Evolutionary conservation across 2,329 filamentous ascomycete species (phyloP).

Genomic region (Cylindrodendrum hubeiense): DNA sequence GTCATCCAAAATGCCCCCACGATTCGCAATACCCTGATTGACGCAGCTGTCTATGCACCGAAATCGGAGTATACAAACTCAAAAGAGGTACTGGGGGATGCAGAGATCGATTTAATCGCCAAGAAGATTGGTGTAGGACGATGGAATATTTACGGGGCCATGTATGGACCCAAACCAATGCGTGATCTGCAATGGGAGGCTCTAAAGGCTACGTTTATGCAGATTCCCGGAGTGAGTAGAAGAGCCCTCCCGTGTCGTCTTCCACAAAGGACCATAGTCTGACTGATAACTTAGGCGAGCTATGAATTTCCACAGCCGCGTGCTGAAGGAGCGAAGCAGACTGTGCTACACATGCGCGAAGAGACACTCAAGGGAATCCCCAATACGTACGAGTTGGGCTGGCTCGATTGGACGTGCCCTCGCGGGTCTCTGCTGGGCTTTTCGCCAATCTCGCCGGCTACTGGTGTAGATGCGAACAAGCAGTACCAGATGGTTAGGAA

Average conservation of each 20-base stretch:
- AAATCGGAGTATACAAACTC: slow-evolving; percentile 10
- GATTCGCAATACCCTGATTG: slow-evolving; percentile 17
- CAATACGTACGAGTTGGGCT: neutral
- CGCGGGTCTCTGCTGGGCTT: neutral
- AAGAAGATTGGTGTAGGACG: slow-evolving; percentile 17
- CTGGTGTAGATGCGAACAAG: slow-evolving; percentile 1
- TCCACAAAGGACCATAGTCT: too few species aligned
- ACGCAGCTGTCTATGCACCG: slow-evolving; percentile 16
- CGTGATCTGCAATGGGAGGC: slow-evolving; percentile 6
- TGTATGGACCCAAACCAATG: slow-evolving; percentile 15
- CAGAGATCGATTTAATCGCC: slow-evolving; percentile 16
- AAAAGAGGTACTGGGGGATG: neutral
- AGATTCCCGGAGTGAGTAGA: slow-evolving; percentile 1
- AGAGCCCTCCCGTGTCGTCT: too few species aligned
- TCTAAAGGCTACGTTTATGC: slow-evolving; percentile 1
- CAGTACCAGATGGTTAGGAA: slow-evolving; percentile 13
- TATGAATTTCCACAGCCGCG: neutral
- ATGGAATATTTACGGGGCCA: slow-evolving; percentile 17
- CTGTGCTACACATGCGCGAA: neutral
- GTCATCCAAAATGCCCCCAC: slow-evolving; percentile 23
- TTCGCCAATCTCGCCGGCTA: slow-evolving; percentile 1
- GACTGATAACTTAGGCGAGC: too few species aligned
- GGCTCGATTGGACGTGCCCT: neutral
- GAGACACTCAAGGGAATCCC: neutral
- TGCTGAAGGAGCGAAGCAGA: neutral